phyloP scores from a whole-genome alignment of 495 filamentous ascomycete genomes.

The Parmelia sp. region DNA sequence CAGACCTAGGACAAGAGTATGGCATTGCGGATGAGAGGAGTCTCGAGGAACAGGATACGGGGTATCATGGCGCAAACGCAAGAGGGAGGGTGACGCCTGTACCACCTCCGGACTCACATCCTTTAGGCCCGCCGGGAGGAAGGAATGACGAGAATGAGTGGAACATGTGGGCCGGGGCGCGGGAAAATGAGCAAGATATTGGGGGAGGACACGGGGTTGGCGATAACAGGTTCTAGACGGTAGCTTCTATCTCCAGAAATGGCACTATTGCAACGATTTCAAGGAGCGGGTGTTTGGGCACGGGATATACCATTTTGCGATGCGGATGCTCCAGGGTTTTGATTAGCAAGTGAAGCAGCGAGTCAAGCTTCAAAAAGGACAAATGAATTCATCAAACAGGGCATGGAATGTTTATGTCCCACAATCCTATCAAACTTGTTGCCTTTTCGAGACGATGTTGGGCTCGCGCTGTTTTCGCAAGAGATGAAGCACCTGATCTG shows the following conservation, averaged over 20 bases:
- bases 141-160: not conserved
- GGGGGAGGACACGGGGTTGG: slow-evolving; percentile 20
- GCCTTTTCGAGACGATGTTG: not conserved
- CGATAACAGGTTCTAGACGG: slow-evolving; percentile 18
- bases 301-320: slow-evolving; percentile 2
- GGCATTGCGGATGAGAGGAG: slow-evolving; percentile 4
- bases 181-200: slow-evolving; percentile 20
- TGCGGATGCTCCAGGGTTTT: not conserved
- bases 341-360: not conserved
- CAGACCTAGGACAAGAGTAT: not conserved
- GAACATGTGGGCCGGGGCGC: not conserved
- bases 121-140: slow-evolving; percentile 21
- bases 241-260: not conserved
- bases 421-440: not conserved
- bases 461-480: not conserved
- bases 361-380: not conserved
- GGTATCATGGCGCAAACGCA: slow-evolving; percentile 17
- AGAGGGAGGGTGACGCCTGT: slow-evolving; percentile 8
- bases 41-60: slow-evolving; percentile 19
- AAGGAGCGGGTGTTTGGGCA: slow-evolving; percentile 3
- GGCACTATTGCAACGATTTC: not conserved
- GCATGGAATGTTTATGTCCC: not conserved
- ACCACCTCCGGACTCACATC: slow-evolving; percentile 21
- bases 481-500: not conserved
- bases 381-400: not conserved